These are phyloP conservation scores for Chamaecyparis obtusa DNA, from an alignment of 75 land plant genomes.

Conservation along the genomic window DNA sequence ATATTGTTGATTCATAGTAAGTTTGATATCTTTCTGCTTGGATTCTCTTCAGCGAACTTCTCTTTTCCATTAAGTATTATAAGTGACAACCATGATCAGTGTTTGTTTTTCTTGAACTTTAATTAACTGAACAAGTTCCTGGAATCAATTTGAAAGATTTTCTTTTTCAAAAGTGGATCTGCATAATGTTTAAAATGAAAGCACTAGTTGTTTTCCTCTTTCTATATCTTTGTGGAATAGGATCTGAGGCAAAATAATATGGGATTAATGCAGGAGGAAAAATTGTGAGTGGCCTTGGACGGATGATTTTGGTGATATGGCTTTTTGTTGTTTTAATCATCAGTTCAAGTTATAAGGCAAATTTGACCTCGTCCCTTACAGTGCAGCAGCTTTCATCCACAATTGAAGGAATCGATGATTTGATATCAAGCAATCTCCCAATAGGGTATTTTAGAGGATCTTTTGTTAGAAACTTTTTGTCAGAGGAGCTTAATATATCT, in stretches of 20 bases:
- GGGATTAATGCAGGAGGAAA: slow-evolving; percentile 32
- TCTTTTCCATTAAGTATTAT: background rate
- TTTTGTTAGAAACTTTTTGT: slow-evolving; percentile 45
- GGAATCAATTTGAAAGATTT: background rate
- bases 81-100: background rate
- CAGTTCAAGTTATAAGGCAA: slow-evolving; percentile 67
- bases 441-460: slow-evolving; percentile 57
- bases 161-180: background rate
- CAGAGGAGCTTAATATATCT: slow-evolving; percentile 32
- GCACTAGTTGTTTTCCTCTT: slow-evolving; percentile 44
- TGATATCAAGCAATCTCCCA: slow-evolving; percentile 34
- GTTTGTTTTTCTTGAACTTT: background rate
- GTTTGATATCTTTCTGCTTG: slow-evolving; percentile 8
- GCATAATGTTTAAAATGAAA: background rate
- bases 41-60: background rate
- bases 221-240: slow-evolving; percentile 50
- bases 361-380: slow-evolving; percentile 59
- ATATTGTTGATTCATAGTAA: slow-evolving; percentile 74
- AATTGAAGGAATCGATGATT: slow-evolving; percentile 39
- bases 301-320: slow-evolving; percentile 55
- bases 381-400: slow-evolving; percentile 58
- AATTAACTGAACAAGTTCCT: background rate
- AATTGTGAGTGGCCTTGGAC: slow-evolving; percentile 55
- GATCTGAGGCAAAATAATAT: slow-evolving; percentile 43
- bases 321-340: slow-evolving; percentile 62